Conservation (phyloP, 1,139 yeast species). For the Sugiyamaella grinbergsii region DNA sequence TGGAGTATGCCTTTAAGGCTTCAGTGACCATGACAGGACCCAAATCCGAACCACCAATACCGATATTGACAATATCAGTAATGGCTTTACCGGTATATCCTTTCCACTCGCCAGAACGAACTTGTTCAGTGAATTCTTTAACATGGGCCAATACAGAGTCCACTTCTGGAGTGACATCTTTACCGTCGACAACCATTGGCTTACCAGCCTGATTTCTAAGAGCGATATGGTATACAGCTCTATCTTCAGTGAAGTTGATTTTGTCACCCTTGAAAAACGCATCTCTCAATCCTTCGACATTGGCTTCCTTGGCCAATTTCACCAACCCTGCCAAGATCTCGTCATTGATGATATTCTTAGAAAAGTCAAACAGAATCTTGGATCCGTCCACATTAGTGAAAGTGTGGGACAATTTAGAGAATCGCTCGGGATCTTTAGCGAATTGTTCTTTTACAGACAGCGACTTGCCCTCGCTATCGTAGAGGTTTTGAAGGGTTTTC, state of each 20-base stretch:
- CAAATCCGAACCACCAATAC: conserved; percentile 98
- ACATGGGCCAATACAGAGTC: conserved; percentile 89
- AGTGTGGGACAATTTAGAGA: conserved; percentile 70
- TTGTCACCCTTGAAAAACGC: conserved; percentile 90
- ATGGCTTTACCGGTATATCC: conserved; percentile 96
- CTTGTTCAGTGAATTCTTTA: conserved; percentile 88
- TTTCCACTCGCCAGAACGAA: conserved; percentile 92
- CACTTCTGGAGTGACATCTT: conserved; percentile 86
- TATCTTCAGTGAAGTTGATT: conserved; percentile 91
- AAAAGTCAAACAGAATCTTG: conserved; percentile 87
- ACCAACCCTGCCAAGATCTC: conserved; percentile 68
- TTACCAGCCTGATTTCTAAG: conserved; percentile 81
- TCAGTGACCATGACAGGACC: conserved; percentile 99
- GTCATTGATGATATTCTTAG: conserved; percentile 89
- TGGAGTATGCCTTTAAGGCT: conserved; percentile 87
- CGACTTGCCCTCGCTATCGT: conserved; percentile 65
- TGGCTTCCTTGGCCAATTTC: conserved; percentile 85
- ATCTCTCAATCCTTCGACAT: conserved; percentile 83
- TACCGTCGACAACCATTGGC: conserved; percentile 86
- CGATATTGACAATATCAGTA: conserved; percentile 93
- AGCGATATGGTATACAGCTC: conserved; percentile 97
- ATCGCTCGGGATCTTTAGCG: conserved; percentile 70
- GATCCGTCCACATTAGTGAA: conserved; percentile 84
- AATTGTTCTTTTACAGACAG: conserved; percentile 80
- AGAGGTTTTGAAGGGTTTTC: conserved; percentile 71